Base-by-base conservation (phyloP, 805 yeast genomes). In the Cyberlindnera euphorbiae region DNA sequence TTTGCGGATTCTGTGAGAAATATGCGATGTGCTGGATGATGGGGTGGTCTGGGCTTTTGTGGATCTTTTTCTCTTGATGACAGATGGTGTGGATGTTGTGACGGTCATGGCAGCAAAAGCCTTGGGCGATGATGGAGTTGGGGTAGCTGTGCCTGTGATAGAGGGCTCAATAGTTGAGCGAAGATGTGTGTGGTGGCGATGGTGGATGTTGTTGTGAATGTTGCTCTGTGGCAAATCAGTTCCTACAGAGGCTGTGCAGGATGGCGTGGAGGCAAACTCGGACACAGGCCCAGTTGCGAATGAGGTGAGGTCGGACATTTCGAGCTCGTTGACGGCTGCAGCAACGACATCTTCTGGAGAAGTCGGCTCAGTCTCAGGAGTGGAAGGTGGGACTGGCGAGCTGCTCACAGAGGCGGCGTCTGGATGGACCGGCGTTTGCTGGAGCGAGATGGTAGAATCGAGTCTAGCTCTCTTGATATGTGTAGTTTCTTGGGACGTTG, bases 391-490 rank as follows among this genome's bases (percentile, higher is more conserved):
- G 15, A 35, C 38, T 14, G 45, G 35, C 33, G 28, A 36, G 42
- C 30, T 34, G 38, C 14, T 14, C 38, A 38, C 37, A 47, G 36
- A 41, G 47, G 43, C 33, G 16, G 24, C 16, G 31, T 26, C 36
- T 21, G 32, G 8, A 28, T 25, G 38, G n/a, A 34, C 27, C n/a
- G 23, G 38, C 17, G 8, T 27, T 26, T 28, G 49, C 17, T 31
- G 45, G 15, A 32, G 42, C n/a, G 37, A 34, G 17, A 36, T 41
- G 18, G 50, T 42, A 8, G 53, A 45, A 30, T 52, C 50, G 39
- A 49, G 33, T 39, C 61, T 44, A 38, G 62, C 52, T 46, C 69
- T 47, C 51, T 57, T 47, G 55, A 63, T 56, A 45, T 39, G 42
- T 1, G 37, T 15, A 3, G 42, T 17, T 22, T 44, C 47, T n/a